phyloP scores from a whole-genome alignment of 306 rosid genomes.

The Luffa aegyptiaca region DNA sequence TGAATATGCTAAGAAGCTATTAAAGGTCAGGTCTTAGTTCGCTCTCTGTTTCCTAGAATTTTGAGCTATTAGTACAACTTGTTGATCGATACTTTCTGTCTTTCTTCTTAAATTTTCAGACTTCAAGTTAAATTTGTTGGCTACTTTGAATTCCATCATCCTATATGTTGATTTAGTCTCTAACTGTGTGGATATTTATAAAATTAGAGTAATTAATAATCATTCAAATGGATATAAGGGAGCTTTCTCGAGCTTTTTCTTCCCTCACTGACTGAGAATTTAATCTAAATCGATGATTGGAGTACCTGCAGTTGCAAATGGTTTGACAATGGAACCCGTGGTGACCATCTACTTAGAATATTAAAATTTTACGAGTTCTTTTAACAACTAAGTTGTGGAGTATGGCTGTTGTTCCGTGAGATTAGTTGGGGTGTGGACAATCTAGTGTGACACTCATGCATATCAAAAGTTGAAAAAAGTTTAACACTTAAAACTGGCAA shows the following conservation, averaged over 20 bases:
- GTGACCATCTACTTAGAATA: background rate
- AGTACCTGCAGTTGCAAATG: background rate
- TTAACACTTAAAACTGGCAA: background rate
- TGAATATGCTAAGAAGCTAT: constrained; percentile 62
- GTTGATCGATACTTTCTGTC: background rate
- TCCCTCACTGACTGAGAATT: background rate
- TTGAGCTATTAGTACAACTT: constrained; percentile 1
- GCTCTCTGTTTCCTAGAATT: background rate
- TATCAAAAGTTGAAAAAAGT: background rate
- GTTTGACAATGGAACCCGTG: background rate
- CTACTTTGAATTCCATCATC: background rate
- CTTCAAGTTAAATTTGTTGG: background rate
- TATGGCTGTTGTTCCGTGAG: background rate
- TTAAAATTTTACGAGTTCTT: background rate
- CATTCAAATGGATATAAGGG: background rate
- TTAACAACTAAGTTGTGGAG: background rate
- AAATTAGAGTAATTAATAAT: background rate
- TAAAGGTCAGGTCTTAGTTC: constrained; percentile 31
- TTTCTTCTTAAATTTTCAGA: background rate
- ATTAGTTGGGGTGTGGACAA: background rate
- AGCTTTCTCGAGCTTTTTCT: background rate
- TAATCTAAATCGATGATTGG: background rate
- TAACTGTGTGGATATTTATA: background rate
- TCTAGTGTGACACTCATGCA: background rate
- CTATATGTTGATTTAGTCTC: background rate